A percentile compares a stretch with the other conserved stretches of the same genome.
phyloP scores from a whole-genome alignment of 352 stramenopile species.

The Saprolegnia parasitica region DNA sequence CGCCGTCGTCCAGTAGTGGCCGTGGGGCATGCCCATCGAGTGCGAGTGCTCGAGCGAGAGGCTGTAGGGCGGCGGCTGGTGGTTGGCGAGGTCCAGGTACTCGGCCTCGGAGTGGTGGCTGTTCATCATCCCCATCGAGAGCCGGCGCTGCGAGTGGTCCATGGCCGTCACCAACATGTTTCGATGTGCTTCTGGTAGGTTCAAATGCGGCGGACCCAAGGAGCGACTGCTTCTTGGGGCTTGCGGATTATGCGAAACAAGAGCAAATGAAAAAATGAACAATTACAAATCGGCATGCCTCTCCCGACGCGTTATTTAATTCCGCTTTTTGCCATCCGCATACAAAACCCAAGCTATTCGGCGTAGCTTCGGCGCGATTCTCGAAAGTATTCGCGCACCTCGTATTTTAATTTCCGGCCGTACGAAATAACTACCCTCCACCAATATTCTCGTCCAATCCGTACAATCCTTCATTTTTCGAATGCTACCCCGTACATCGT shows the following conservation, averaged over 20 bases:
- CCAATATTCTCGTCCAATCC: constrained; percentile 24
- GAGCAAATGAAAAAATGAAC: constrained; percentile 33
- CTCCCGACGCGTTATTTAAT: constrained; percentile 4
- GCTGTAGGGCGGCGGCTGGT: constrained; percentile 7
- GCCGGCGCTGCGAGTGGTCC: constrained; percentile 21
- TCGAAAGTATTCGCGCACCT: background rate
- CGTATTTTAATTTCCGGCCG: background rate
- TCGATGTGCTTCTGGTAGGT: background rate
- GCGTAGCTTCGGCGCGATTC: background rate
- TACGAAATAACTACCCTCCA: constrained; percentile 26
- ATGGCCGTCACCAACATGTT: constrained; percentile 29
- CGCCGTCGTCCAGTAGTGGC: constrained; percentile 27
- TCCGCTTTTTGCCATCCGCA: background rate
- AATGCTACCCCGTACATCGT: constrained; percentile 1
- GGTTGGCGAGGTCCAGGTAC: constrained; percentile 27
- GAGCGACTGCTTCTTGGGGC: constrained; percentile 11
- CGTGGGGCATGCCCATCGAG: constrained; percentile 23
- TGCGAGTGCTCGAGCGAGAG: constrained; percentile 24
- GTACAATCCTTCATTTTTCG: constrained; percentile 26
- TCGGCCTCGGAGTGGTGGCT: constrained; percentile 16
- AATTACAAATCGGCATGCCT: constrained; percentile 24
- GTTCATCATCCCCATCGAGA: constrained; percentile 26
- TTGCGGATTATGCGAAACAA: constrained; percentile 23
- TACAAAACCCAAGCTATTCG: constrained; percentile 2
- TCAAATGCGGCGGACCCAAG: constrained; percentile 1